Evolutionary conservation across 495 filamentous ascomycete species (phyloP).

Genomic region (Penicillium salamii): DNA sequence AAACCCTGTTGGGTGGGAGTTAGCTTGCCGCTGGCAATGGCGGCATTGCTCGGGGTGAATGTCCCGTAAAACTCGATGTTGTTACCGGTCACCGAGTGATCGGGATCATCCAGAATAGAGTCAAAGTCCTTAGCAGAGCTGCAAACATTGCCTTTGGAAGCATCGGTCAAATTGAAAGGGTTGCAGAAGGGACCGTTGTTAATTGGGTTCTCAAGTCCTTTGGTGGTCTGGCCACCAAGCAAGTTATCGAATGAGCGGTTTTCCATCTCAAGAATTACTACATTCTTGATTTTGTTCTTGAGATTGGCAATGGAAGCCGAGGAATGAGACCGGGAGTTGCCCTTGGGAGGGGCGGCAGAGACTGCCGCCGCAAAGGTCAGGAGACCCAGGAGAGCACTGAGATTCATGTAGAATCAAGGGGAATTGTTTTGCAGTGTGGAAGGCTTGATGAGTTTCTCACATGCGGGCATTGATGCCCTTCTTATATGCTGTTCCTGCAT

Average conservation of each 20-base stretch:
- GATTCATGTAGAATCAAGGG: conserved; percentile 25
- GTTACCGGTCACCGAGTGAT: conserved; percentile 48
- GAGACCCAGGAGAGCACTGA: conserved; percentile 26
- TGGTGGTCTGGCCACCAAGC: conserved; percentile 37
- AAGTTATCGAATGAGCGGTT: conserved; percentile 48
- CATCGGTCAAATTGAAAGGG: conserved; percentile 39
- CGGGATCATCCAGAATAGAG: conserved; percentile 46
- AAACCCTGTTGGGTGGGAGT: conserved; percentile 41
- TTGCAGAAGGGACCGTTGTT: conserved; percentile 46
- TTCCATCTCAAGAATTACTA: conserved; percentile 44
- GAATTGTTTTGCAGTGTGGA: neutral
- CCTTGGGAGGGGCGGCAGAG: conserved; percentile 23
- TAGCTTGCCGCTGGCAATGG: conserved; percentile 33
- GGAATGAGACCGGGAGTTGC: conserved; percentile 15
- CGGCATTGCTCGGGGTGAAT: conserved; percentile 38
- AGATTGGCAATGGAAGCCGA: conserved; percentile 27
- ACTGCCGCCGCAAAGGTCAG: conserved; percentile 31
- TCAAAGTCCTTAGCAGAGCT: conserved; percentile 42
- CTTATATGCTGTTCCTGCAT: neutral
- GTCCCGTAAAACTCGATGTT: conserved; percentile 51
- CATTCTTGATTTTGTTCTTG: conserved; percentile 46
- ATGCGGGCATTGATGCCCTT: neutral
- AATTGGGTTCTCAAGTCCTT: conserved; percentile 41
- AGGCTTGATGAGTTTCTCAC: neutral
- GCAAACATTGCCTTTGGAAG: conserved; percentile 35